Base-by-base conservation (phyloP, 2,329 filamentous ascomycete species). In the Massarina eburnea region DNA sequence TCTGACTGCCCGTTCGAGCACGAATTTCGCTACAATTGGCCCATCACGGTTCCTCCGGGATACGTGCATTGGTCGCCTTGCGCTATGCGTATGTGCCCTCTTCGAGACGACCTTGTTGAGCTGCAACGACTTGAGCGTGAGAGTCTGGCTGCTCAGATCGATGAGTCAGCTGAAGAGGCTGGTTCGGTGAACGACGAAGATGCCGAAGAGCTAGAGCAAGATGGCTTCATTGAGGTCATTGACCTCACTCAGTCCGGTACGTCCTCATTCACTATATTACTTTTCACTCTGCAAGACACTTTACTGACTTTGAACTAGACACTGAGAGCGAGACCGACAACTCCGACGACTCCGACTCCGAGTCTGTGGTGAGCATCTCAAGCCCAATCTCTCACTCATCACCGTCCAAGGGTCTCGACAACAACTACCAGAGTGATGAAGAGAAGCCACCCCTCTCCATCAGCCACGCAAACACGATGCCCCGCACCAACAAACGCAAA, bases 21-120 rank as follows among this genome's bases (percentile, higher is more conserved):
- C 30, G 45, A 58, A 29, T 24, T 46, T 7, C 54, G 58, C 21
- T 26, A 52, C 30, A 57, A 55, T 4, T 64, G 57, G 59, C 58
- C 56, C 0, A 54, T 64, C 17, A 14, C 41, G 4, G 38, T 45
- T 4, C 61, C 58, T 8, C 51, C 49, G 3, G 46, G 49, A 6
- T 61, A 41, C 34, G 48, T 50, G 15, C 61, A 62, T 43, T 45
- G 27, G 22, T 18, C 46, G 26, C 40, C 41, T 7, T 64, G 61
- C 35, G 21, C 42, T 7, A 35, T 61, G 3, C 44, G 46, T 20
- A 41, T 61, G 4, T 63, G 57, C 37, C 58, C 61, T 9, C 20
- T 63, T n/a, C 38, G 51, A 15, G 21, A 48, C 8, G 57, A 56
- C 18, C 17, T 59, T 8, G 40, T 42, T 18, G 39, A 46, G 19